Evolutionary conservation across 139 green algal genomes (phyloP).

Genomic region (Astrephomene gubernaculifera): DNA sequence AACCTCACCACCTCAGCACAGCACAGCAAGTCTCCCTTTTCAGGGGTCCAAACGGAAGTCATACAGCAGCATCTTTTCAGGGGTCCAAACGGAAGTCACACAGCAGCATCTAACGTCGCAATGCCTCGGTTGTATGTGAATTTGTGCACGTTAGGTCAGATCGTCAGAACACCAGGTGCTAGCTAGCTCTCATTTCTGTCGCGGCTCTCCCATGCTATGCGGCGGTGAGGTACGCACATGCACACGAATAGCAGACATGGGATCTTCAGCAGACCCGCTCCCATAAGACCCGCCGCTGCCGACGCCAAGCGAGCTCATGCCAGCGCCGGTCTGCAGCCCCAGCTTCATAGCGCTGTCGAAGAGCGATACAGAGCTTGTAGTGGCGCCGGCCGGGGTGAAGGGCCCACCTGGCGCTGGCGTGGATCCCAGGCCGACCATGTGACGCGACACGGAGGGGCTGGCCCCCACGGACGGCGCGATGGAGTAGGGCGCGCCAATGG

Average conservation of each 20-base stretch:
- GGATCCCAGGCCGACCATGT: not conserved
- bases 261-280: not conserved
- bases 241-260: not conserved
- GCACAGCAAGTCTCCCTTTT: no score
- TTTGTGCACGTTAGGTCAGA: no score
- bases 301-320: not conserved
- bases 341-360: not conserved
- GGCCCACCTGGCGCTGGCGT: no score
- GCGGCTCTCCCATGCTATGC: no score
- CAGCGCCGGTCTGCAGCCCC: not conserved
- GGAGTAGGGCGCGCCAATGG: not conserved
- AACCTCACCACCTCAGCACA: no score
- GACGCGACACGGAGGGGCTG: not conserved
- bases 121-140: no score
- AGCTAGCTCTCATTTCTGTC: no score
- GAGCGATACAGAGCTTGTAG: not conserved
- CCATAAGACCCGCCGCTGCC: not conserved
- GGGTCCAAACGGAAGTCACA: no score
- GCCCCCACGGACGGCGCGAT: not conserved
- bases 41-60: no score
- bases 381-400: not conserved
- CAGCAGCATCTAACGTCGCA: no score
- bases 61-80: no score
- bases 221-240: constrained; percentile 17
- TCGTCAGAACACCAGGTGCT: no score